Evolutionary conservation across 306 rosid species (phyloP), one percentile per base, ranked within the genome.

Genomic region (Potentilla sterilis): DNA sequence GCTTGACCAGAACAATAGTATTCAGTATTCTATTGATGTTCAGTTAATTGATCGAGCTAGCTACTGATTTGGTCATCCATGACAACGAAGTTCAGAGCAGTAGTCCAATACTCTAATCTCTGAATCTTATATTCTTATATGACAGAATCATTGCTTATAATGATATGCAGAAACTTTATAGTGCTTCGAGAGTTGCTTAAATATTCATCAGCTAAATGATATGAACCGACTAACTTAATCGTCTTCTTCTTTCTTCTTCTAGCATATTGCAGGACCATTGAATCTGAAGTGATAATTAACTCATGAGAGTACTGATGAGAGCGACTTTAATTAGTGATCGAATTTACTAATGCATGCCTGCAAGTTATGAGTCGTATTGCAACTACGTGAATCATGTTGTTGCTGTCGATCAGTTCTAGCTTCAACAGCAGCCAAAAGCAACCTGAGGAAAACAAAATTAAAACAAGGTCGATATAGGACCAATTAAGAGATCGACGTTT

Each of bases 401-500:
- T 6, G 34, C 16, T 44, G 38, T 77, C 28, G 28, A 28, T 28
- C 34, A 4, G 11, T 38, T 48, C 61, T 32, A 35, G 24, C 65
- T 59, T n/a, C 61, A 54, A 54, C 32, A 7, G 32, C 28, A 54
- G 7, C 61, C 61, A n/a, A 54, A 72, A 52, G 15, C 28, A 22
- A 57, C 63, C 34, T 55, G 41, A 71, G 48, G 13, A 34, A 7
- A 70, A 70, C 18, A 51, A 4, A 16, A 28, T 28, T 28, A 69
- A 7, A 46, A 15, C 6, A 2, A 32, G n/a, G 6, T 48, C 54
- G 15, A n/a, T 48, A 48, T 15, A 19, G 21, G 55, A 49, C 40
- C 7, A 47, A n/a, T n/a, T n/a, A n/a, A 62, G 38, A n/a, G 78
- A 44, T 44, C 48, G 48, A 75, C 78, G 51, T 46, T 8, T 22